Conservation (phyloP, 176 grass and related monocot species). For the barley (Hordeum vulgare) region DNA sequence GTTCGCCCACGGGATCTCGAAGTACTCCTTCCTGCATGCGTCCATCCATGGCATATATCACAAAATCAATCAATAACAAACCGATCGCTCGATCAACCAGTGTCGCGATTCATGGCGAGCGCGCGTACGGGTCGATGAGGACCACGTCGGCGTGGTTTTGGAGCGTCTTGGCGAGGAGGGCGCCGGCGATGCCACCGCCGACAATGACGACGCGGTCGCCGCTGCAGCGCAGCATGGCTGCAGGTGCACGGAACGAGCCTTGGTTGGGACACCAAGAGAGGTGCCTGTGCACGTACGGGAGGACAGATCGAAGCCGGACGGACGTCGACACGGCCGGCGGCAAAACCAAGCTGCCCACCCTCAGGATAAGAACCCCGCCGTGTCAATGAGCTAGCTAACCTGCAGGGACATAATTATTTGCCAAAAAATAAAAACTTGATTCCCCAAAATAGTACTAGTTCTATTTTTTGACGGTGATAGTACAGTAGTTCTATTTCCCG, state of each 20-base stretch:
- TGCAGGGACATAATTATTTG: neutral
- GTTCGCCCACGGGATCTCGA: conserved; percentile 81
- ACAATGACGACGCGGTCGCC: conserved; percentile 64
- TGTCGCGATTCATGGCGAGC: neutral
- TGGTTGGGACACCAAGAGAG: neutral
- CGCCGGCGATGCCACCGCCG: conserved; percentile 63
- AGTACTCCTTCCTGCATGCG: conserved; percentile 60
- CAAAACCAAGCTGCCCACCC: neutral
- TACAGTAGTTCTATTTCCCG: neutral
- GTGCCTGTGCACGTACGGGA: neutral
- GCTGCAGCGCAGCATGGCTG: conserved; percentile 25
- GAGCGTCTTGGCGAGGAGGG: conserved; percentile 62
- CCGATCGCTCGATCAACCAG: neutral
- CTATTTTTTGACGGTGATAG: too few relatives aligned
- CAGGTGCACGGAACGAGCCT: neutral
- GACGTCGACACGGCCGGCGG: neutral
- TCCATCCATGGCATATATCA: neutral
- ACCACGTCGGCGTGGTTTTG: conserved; percentile 60
- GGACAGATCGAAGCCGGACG: neutral
- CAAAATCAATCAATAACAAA: neutral
- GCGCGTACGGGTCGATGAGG: conserved; percentile 61
- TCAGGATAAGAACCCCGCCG: neutral
- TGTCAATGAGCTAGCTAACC: neutral
- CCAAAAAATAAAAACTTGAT: neutral
- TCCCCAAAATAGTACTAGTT: conserved; percentile 32